A percentile compares a stretch with the other conserved stretches of the same genome.
Conservation (phyloP, 2,329 filamentous ascomycete genomes). For the Alternaria arbusti region DNA sequence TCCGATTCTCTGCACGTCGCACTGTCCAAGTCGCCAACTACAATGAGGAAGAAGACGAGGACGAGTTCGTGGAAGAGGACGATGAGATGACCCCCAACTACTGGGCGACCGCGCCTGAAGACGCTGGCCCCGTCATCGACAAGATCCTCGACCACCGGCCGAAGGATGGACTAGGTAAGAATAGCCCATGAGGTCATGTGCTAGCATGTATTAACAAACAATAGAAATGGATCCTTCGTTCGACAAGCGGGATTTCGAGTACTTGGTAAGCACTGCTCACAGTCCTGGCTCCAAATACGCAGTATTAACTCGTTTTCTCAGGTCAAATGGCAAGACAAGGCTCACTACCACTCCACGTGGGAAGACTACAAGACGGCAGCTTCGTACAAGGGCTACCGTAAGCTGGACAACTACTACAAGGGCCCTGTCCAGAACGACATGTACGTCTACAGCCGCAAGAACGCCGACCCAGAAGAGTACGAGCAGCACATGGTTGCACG, state of each 20-base stretch:
- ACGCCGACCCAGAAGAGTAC: constrained; percentile 79
- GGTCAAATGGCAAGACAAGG: constrained; percentile 97
- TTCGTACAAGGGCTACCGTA: constrained; percentile 82
- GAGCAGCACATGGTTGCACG: constrained; percentile 96
- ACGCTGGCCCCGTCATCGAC: constrained; percentile 86
- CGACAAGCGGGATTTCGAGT: constrained; percentile 83
- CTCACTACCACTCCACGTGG: constrained; percentile 96
- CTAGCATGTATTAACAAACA: no score
- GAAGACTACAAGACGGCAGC: constrained; percentile 78
- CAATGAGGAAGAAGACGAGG: constrained; percentile 68
- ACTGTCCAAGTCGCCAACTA: constrained; percentile 76
- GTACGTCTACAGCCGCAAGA: constrained; percentile 61
- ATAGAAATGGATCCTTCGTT: constrained; percentile 44
- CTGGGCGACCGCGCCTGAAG: constrained; percentile 72
- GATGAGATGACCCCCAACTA: constrained; percentile 72
- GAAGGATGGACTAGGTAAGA: constrained; percentile 63
- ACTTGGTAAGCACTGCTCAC: constrained; percentile 54
- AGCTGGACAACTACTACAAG: constrained; percentile 93
- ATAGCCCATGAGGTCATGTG: no score
- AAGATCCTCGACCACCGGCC: constrained; percentile 86
- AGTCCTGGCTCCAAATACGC: constrained; percentile 22
- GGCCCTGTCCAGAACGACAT: constrained; percentile 83
- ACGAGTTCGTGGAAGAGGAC: constrained; percentile 64
- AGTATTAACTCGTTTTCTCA: constrained; percentile 46
- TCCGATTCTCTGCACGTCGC: constrained; percentile 88